Base-by-base conservation (phyloP, 1,284 basidiomycete species). In the Sporisorium sorghi region DNA sequence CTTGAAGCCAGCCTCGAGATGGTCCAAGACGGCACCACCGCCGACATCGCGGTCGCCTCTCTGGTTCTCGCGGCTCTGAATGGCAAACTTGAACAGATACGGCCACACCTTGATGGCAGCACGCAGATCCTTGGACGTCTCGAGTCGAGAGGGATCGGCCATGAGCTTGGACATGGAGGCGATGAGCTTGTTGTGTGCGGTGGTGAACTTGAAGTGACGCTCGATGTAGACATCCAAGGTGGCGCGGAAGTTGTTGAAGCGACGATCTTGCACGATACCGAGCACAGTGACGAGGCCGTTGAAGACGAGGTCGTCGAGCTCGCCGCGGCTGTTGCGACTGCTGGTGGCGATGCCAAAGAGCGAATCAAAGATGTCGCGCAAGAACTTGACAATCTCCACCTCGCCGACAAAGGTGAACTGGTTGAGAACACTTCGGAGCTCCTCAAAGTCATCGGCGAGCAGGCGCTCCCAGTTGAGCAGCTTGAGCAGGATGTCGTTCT, bases 101-200 rank as follows among this genome's bases (percentile, higher is more conserved):
- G 94, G 92, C 93, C 94, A 97, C 21, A 98, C 95, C 85, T 97
- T 97, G 76, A 99, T 88, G 14, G 94, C 91, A 1, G 93, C 90
- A 39, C 95, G 90, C 56, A 97, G 88, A 17, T 89, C 88, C 23
- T 91, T 90, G 0, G 91, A 93, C 3, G 89, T 90, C 32, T 94
- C 93, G 11, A 88, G 87, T 8, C 90, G 88, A 0, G 90, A 89
- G 0, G 93, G 93, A 66, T 91, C 89, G 24, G 87, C 87, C 54
- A 97, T 88, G 7, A 97, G 89, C 19, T 89, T 88, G 80, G 93
- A 92, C 91, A 97, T 92, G 6, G 93, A 92, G 2, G 73, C 61
- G 33, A 82, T 78, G 42, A 81, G 43, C 49, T 79, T 72, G 51
- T 76, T 68, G 64, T 82, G 74, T 1, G 76, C 80, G 26, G 77